Evolutionary conservation across 2,329 filamentous ascomycete genomes (phyloP), one percentile per base, ranked within the genome.

Genomic region (Arthrobotrys sinensis): DNA sequence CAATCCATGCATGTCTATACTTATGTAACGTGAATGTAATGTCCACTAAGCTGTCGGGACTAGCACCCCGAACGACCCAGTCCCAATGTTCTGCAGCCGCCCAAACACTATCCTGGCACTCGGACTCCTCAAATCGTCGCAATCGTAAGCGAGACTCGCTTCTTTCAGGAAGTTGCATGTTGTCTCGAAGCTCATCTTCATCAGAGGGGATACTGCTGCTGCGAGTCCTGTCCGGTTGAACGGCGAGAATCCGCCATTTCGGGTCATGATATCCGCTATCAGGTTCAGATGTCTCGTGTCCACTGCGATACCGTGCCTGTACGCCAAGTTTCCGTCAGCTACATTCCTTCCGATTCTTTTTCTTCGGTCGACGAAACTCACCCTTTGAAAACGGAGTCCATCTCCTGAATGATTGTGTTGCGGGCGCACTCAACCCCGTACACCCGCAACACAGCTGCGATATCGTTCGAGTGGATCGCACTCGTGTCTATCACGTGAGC

Each of bases 131-230:
- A 99, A 86, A 82, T 96, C 92, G 84, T 99, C 96, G 88, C 90
- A 93, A 84, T 98, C 96, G 62, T 93, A 91, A 82, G 97, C 93
- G 73, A 96, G 86, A 28, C 97, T 91, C 0, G 96, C 94, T 83
- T 98, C 96, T 84, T 92, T 94, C 82, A 99, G 87, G 87, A 97
- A 97, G 0, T 92, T 91, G 45, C 98, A 89, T 1, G 96, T 99
- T 3, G 96, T 99, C 88, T 99, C 96, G 86, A 98, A 99, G 84
- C 93, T 97, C 95, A 98, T 98, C 88, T 98, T 98, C 85, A 96
- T 95, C 82, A 99, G 95, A 0, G 96, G 94, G 81, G 91, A 94
- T 32, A 95, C 91, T 82, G 93, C 94, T 80, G 92, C 91, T 83
- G 90, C 91, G 78, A 99, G 87, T 0, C 95, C 96, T 83, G 93